Conservation (phyloP, 345 rosid species). For the Sapria himalayana region DNA sequence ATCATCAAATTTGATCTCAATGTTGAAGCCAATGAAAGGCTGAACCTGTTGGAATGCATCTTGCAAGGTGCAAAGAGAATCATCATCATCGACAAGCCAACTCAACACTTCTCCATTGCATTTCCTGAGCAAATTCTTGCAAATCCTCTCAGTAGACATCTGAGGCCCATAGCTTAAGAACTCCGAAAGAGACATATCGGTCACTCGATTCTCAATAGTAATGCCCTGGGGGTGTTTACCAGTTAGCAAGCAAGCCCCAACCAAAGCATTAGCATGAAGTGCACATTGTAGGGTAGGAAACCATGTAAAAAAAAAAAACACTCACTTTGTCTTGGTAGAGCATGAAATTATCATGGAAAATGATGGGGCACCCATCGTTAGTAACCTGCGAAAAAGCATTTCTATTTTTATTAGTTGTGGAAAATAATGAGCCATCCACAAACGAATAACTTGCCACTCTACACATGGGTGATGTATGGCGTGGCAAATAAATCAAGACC, state of each 20-base stretch:
- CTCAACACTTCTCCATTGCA: conserved; percentile 44
- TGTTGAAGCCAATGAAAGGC: conserved; percentile 59
- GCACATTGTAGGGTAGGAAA: no score
- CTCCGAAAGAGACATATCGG: conserved; percentile 47
- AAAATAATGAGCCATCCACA: no score
- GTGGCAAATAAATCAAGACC: no score
- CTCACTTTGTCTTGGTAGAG: conserved; percentile 65
- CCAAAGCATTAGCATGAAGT: no score
- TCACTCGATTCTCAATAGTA: conserved; percentile 56
- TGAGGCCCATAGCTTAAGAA: conserved; percentile 64
- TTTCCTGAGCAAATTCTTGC: conserved; percentile 47
- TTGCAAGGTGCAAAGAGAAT: conserved; percentile 48
- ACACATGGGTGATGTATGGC: no score
- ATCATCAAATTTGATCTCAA: conserved; percentile 85
- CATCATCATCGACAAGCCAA: conserved; percentile 62
- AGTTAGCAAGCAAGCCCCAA: no score
- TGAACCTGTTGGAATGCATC: conserved; percentile 64
- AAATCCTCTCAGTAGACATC: conserved; percentile 21
- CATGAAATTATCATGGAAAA: conserved; percentile 79
- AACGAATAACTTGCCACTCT: no score
- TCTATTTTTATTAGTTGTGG: conserved; percentile 8
- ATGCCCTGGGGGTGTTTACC: conserved; percentile 61
- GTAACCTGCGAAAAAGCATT: conserved; percentile 64
- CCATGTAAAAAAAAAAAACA: neutral
- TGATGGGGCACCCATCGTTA: conserved; percentile 73